Evolutionary conservation across 2,329 filamentous ascomycete species (phyloP), one percentile per base, ranked within the genome.

Genomic region (Simplicillium sp.): DNA sequence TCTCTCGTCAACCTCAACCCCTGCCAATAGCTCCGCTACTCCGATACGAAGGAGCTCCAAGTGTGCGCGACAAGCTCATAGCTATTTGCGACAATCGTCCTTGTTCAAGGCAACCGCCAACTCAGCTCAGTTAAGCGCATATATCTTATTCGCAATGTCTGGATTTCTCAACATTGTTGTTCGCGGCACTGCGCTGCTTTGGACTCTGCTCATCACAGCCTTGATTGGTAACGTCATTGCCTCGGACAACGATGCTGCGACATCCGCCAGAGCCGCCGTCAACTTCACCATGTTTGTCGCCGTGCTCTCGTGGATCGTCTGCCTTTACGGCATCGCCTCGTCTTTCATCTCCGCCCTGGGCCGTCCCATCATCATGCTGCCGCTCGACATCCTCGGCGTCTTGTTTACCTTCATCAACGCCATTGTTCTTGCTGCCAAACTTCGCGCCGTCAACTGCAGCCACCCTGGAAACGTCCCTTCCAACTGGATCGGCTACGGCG

Each of bases 321-420:
- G 77, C 32, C 57, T 88, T 38, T 80, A 75, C 58, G 80, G 83
- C 42, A 61, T 84, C 3, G 68, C 67, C 7, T 67, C 73, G 3
- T 60, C 69, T 18, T 63, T 83, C 52, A 61, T 78, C 48, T 68
- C 75, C 33, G 59, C 62, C 40, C 60, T 78, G 44, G 64, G 65
- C 46, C 57, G 76, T 38, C 71, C 73, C 20, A 54, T 79, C 13
- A 58, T 75, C 38, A 60, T 75, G 42, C 56, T 81, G 29, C 65
- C 60, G 12, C 59, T 82, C 37, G 82, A 87, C 59, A 65, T 54
- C 11, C 51, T 78, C 28, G 75, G 78, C 40, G 67, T 73, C 3
- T 57, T 88, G 41, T 84, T 89, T 67, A 81, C 76, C 49, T 77
- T 88, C 54, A 80, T 85, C 58, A 74, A 67, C 42, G 83, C 74